Evolutionary conservation across 148 eudicot genomes (phyloP), one percentile per base, ranked within the genome.

Genomic region (Rhododendron williamsianum): DNA sequence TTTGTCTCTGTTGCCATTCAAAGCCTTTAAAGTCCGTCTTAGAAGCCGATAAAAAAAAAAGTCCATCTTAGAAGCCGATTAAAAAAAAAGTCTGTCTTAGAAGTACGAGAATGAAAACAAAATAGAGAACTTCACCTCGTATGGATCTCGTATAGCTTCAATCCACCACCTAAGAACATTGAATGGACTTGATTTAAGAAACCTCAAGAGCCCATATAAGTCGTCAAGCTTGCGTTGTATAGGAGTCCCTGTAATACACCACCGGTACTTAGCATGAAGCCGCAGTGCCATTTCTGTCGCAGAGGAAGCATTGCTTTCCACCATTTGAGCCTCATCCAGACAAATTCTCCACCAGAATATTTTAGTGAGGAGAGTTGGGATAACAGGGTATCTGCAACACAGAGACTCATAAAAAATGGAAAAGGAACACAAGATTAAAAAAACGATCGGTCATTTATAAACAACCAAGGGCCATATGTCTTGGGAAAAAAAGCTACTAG

Each of bases 321-420:
- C 98, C 99, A 96, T 96, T 90, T 96, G 99, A 88, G 99, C 99
- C 90, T 96, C 99, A 89, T 96, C 99, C 91, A 96, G 85, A 89
- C 99, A 96, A 82, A 96, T 86, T 87, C 99, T 92, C 98, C 99
- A 96, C 99, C 99, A 95, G 25, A 87, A 89, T 85, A 96, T 87
- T 89, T 93, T 91, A 74, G 99, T 96, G 81, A 96, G 92, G 56
- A 88, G 90, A 81, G 98, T 95, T 81, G 99, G 99, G 83, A 90
- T 89, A 67, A 96, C 98, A 54, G 94, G 99, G 88, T 95, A 96
- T 91, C 99, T 96, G 93, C 84, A 85, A 84, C 45, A 84, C 67
- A 46, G 76, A 49, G 60, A 11, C n/a, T n/a, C 41, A 27, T 76
- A 18, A 54, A 41, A 46, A 85, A 35, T 27, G 30, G 30, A 52